Percentiles rank a stretch among this genome's conserved stretches.
Conservation (phyloP, 495 filamentous ascomycete genomes). For the Niebla homalea region DNA sequence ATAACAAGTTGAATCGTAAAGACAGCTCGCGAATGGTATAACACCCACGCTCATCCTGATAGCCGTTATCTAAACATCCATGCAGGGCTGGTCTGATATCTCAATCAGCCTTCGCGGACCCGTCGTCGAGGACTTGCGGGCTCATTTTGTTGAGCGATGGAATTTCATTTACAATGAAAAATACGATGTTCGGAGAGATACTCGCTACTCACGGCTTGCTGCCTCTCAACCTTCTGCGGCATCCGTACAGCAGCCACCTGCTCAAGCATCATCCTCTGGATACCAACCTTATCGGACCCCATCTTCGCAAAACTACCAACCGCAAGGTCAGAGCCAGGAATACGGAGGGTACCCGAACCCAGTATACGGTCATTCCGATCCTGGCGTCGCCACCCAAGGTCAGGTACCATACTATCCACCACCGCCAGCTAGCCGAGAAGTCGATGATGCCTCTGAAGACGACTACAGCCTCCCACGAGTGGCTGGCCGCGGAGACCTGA, state of each 20-base stretch:
- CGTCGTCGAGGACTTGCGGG: constrained; percentile 60
- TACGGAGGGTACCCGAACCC: constrained; percentile 4
- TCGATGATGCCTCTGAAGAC: constrained; percentile 24
- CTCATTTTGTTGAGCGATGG: constrained; percentile 81
- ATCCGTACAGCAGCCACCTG: constrained; percentile 5
- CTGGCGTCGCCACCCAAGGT: constrained; percentile 5
- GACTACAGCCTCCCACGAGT: constrained; percentile 14
- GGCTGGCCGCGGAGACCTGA: constrained; percentile 9
- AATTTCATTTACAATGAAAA: constrained; percentile 84
- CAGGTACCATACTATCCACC: constrained; percentile 32
- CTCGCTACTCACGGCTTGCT: constrained; percentile 45
- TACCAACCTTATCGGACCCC: constrained; percentile 10
- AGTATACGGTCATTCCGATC: no score
- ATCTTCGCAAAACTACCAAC: neutral
- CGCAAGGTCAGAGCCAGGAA: neutral
- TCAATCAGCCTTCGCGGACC: constrained; percentile 70
- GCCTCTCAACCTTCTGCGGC: constrained; percentile 16
- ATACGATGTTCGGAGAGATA: constrained; percentile 52
- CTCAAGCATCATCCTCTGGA: constrained; percentile 9
- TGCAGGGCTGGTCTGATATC: constrained; percentile 63
- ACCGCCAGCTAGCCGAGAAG: constrained; percentile 30
- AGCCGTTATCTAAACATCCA: neutral
- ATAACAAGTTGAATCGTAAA: constrained; percentile 76
- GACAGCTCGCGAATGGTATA: constrained; percentile 71
- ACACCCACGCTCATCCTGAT: neutral